Conservation (phyloP, 495 filamentous ascomycete species). For the Aspergillus haitiensis region DNA sequence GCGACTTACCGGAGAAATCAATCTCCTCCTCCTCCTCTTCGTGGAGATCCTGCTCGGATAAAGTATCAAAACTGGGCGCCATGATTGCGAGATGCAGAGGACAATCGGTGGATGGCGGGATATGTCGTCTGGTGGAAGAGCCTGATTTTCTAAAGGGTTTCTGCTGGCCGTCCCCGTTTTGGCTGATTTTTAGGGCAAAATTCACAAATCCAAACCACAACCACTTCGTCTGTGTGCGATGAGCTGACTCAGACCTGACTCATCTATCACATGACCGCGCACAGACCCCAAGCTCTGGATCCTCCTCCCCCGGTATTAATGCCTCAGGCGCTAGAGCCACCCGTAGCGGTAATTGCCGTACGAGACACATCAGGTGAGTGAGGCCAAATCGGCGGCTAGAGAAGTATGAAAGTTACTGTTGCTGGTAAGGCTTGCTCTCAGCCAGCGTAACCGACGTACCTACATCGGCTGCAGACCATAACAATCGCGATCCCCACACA, state of each 20-base stretch:
- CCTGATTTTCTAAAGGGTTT: slow-evolving; percentile 24
- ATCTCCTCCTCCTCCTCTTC: slow-evolving; percentile 89
- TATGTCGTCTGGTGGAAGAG: slow-evolving; percentile 18
- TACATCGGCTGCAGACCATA: slow-evolving; percentile 19
- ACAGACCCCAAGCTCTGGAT: background rate
- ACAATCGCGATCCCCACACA: slow-evolving; percentile 23
- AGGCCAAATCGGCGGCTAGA: no score
- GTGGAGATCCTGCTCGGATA: slow-evolving; percentile 77
- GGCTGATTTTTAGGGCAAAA: slow-evolving; percentile 43
- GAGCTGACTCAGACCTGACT: slow-evolving; percentile 35
- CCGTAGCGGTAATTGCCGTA: no score
- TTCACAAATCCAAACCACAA: slow-evolving; percentile 38
- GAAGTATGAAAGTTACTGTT: no score
- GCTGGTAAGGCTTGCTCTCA: background rate
- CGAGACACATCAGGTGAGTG: no score
- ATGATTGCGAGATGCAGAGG: slow-evolving; percentile 42
- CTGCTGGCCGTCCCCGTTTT: slow-evolving; percentile 32
- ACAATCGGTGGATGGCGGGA: background rate
- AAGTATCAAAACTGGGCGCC: slow-evolving; percentile 71
- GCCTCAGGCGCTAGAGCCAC: background rate
- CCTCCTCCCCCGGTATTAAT: background rate
- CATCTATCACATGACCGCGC: slow-evolving; percentile 15
- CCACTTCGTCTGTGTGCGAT: slow-evolving; percentile 38
- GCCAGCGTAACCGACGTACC: slow-evolving; percentile 19
- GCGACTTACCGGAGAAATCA: slow-evolving; percentile 73